Evolutionary conservation across 768 basidiomycete genomes (phyloP).

Genomic region (Boletellus ananiceps): DNA sequence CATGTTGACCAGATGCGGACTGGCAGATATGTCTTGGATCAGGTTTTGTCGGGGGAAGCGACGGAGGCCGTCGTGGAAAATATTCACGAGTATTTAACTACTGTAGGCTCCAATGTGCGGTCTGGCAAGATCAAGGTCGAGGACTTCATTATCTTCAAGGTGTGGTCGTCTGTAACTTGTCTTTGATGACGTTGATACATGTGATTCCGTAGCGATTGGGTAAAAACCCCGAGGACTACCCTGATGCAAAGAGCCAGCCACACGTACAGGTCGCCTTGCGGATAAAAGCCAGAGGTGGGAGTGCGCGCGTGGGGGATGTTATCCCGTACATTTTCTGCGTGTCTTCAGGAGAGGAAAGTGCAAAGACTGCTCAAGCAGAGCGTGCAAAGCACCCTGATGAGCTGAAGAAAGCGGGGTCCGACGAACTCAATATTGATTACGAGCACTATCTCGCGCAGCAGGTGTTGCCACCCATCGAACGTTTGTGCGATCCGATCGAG

Average conservation of each 20-base stretch:
- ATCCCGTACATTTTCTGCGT: slow-evolving; percentile 94
- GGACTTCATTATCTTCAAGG: slow-evolving; percentile 94
- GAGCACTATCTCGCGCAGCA: slow-evolving; percentile 90
- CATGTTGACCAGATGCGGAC: slow-evolving; percentile 2
- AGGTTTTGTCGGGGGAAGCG: slow-evolving; percentile 85
- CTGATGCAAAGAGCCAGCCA: slow-evolving; percentile 90
- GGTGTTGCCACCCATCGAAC: slow-evolving; percentile 90
- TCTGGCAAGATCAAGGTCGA: slow-evolving; percentile 78
- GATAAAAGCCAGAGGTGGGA: slow-evolving; percentile 79
- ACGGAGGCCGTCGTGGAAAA: slow-evolving; percentile 86
- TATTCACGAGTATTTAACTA: slow-evolving; percentile 87
- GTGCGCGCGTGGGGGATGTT: slow-evolving; percentile 84
- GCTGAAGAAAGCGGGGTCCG: slow-evolving; percentile 57
- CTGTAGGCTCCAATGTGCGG: slow-evolving; percentile 73
- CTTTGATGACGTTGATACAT: background rate
- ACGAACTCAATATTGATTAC: slow-evolving; percentile 74
- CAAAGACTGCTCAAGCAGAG: slow-evolving; percentile 81
- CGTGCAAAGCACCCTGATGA: slow-evolving; percentile 94
- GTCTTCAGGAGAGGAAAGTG: slow-evolving; percentile 61
- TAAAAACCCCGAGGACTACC: slow-evolving; percentile 96
- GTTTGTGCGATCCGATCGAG: slow-evolving; percentile 93
- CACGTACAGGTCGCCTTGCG: slow-evolving; percentile 95
- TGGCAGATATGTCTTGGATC: slow-evolving; percentile 81
- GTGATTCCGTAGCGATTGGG: slow-evolving; percentile 67
- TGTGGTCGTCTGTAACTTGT: slow-evolving; percentile 26